phyloP scores from a whole-genome alignment of 306 rosid species.

The Lathyrus tuberosus region DNA sequence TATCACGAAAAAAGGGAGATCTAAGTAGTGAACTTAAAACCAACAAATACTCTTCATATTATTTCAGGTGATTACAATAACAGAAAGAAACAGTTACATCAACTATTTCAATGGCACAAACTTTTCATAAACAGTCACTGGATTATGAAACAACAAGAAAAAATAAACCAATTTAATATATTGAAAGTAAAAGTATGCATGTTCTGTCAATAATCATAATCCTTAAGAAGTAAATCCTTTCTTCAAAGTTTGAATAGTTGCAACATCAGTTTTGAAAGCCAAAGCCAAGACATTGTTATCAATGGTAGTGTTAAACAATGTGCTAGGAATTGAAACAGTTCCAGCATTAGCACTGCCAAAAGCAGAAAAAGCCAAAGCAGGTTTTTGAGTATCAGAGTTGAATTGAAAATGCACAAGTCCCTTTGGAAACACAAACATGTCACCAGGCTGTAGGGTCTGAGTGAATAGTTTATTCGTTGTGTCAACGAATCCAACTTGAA shows the following conservation, averaged over 20 bases:
- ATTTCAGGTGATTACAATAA: neutral
- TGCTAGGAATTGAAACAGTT: constrained; percentile 42
- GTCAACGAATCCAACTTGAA: constrained; percentile 61
- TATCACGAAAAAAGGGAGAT: no score
- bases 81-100: neutral
- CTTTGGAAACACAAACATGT: constrained; percentile 57
- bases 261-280: constrained; percentile 53
- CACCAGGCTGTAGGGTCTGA: constrained; percentile 43
- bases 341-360: constrained; percentile 61
- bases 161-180: neutral
- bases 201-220: neutral
- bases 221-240: constrained; percentile 42
- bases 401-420: constrained; percentile 59
- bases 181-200: neutral
- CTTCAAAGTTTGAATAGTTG: constrained; percentile 48
- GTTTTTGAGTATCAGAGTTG: constrained; percentile 29
- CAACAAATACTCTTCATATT: neutral
- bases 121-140: neutral
- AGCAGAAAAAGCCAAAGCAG: constrained; percentile 49
- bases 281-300: constrained; percentile 52
- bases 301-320: constrained; percentile 47
- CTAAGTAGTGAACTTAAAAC: no score
- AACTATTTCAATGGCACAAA: neutral
- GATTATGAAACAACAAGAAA: neutral
- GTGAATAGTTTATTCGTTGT: constrained; percentile 52